Base-by-base conservation (phyloP, 2,329 filamentous ascomycete species). In the Sclerotiophoma versabilis region DNA sequence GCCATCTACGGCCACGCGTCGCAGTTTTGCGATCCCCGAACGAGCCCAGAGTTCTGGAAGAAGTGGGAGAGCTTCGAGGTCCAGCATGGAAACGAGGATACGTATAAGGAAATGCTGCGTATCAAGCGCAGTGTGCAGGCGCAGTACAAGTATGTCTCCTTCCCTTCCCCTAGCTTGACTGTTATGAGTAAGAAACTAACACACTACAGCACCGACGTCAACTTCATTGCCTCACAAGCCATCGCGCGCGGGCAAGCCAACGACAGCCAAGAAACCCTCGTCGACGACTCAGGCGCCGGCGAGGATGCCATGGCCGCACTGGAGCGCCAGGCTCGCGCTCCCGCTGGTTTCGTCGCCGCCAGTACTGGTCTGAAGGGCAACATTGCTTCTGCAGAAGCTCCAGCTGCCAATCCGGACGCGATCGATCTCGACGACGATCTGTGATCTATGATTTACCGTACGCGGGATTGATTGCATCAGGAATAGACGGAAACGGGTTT, bases 31-130 rank as follows among this genome's bases (percentile, higher is more conserved):
- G 96, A 99, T 75, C 95, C 95, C 8, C 84, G 96, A 48, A 96
- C 92, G 12, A 92, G 91, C 64, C 88, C 90, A 7, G 87, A 84
- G 14, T 99, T 98, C 78, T 99, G 96, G 96, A 84, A 87, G 66
- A 96, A 93, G 74, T 99, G 95, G 95, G 95, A 99, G 76, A 84
- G 87, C 49, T 99, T 99, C 75, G 96, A 99, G 77, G 92, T 98
- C 19, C 90, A 96, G 74, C 95, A 99, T 71, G 95, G 95, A 62
- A 99, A 99, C 77, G 96, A 99, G 75, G 95, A 99, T 75, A 99
- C 96, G 0, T 99, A 96, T 83, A 97, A 96, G 80, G 95, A 99
- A 75, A 99, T 99, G 95, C 82, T 98, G 59, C 88, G 95, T 25
- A 92, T 99, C 81, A 99, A 98, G 83, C 84, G 95, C 73, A 96